Evolutionary conservation across 2,329 filamentous ascomycete species (phyloP), one percentile per base, ranked within the genome.

Genomic region (Alternaria atra): DNA sequence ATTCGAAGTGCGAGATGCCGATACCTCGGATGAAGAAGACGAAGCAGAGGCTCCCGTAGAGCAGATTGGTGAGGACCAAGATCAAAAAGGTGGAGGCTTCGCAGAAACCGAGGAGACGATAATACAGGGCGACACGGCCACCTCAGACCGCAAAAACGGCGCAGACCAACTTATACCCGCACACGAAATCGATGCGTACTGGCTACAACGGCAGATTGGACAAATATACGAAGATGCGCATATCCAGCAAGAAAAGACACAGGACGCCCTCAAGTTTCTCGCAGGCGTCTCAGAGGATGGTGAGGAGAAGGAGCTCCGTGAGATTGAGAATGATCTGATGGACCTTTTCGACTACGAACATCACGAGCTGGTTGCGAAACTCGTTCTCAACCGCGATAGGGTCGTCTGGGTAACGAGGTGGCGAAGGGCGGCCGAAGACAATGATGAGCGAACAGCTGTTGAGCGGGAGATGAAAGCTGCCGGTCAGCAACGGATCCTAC

Each of bases 261-360:
- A 90, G 67, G 87, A 92, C 68, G 94, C 93, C 0, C 84, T 99
- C 55, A 87, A 90, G 35, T 93, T 96, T 48, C 85, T 99, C 55
- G 91, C 91, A 30, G 93, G 91, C 44, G 86, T 90, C 64, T 85
- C 89, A 3, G 90, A 87, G 52, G 90, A 91, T 56, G 93, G 91
- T 15, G 90, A 94, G 61, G 93, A 96, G 73, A 94, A 92, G 78
- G 86, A 91, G 13, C 84, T 98, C 30, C 90, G 94, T 72, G 94
- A 99, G 73, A 94, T 98, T 57, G 95, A 99, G 75, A 99, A 99
- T 78, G 95, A 99, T 65, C 84, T 99, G 59, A 98, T 98, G 91
- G 95, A 97, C 72, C 86, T 99, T 0, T 98, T 99, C 71, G 95
- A 99, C 73, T 99, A 97, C 73, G 94, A 98, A 72, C 91, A 97